phyloP scores from a whole-genome alignment of 2,329 filamentous ascomycete genomes.

The Neofusicoccum cordaticola region DNA sequence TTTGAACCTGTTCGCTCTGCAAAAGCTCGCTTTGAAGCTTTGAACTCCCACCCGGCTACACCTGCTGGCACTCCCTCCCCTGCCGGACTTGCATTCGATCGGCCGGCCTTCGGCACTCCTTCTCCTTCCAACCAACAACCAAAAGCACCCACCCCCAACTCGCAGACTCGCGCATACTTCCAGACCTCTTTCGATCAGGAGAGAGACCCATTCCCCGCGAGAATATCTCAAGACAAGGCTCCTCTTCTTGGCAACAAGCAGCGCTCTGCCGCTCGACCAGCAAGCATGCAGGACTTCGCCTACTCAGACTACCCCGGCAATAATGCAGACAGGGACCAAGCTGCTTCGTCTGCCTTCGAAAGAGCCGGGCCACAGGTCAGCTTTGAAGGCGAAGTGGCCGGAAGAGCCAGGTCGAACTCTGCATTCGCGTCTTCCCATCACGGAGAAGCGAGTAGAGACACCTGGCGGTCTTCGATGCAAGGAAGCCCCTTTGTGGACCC shows the following conservation, averaged over 20 bases:
- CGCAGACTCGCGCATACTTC: neutral
- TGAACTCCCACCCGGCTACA: neutral
- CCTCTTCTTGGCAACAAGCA: neutral
- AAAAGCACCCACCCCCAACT: neutral
- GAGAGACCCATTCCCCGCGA: neutral
- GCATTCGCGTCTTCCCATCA: neutral
- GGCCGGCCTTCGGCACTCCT: neutral
- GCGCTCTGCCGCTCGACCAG: neutral
- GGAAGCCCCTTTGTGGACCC: neutral
- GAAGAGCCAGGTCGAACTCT: conserved; percentile 2
- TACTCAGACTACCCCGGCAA: neutral
- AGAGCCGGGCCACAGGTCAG: neutral
- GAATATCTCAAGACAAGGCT: neutral
- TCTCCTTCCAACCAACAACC: neutral
- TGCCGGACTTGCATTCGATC: neutral
- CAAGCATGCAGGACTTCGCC: neutral
- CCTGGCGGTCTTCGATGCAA: neutral
- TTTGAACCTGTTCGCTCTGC: neutral
- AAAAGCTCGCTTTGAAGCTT: neutral
- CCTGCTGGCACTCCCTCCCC: neutral
- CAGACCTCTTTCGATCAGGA: neutral
- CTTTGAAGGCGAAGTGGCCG: neutral
- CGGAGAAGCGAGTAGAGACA: neutral
- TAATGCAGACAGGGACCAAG: neutral
- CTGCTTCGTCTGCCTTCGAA: neutral